Evolutionary conservation across 306 rosid genomes (phyloP).

Genomic region (Hippophae rhamnoides): DNA sequence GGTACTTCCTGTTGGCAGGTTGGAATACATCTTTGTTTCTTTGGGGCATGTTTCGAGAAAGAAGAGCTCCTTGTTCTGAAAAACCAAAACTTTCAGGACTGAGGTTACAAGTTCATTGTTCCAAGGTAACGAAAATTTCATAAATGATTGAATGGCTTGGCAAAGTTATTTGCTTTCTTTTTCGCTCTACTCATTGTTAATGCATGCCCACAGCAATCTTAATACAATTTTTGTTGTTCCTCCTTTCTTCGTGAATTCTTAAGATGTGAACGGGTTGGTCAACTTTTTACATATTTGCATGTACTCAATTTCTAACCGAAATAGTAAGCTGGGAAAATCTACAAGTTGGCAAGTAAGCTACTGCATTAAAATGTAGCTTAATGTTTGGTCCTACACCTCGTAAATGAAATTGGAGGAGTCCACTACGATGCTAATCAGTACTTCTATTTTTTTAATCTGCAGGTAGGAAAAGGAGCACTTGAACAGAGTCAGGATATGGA

Average conservation of each 20-base stretch:
- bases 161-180: background rate
- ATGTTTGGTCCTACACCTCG: no score
- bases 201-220: no score
- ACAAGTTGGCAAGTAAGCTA: no score
- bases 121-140: background rate
- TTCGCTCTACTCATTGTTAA: background rate
- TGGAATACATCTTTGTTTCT: constrained; percentile 11
- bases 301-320: no score
- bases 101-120: background rate
- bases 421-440: background rate
- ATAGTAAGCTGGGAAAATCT: no score
- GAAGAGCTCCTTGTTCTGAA: background rate
- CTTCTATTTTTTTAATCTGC: background rate
- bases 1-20: background rate
- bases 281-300: no score
- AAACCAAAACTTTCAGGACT: background rate
- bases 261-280: no score
- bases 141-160: background rate
- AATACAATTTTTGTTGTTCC: no score
- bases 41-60: constrained; percentile 17
- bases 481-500: background rate
- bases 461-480: constrained; percentile 6
- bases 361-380: no score
- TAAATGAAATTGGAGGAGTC: background rate
- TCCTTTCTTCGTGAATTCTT: no score